These are phyloP conservation scores for Cyclotella distinguenda DNA, from an alignment of 108 stramenopile genomes.

Conservation along the genomic window DNA sequence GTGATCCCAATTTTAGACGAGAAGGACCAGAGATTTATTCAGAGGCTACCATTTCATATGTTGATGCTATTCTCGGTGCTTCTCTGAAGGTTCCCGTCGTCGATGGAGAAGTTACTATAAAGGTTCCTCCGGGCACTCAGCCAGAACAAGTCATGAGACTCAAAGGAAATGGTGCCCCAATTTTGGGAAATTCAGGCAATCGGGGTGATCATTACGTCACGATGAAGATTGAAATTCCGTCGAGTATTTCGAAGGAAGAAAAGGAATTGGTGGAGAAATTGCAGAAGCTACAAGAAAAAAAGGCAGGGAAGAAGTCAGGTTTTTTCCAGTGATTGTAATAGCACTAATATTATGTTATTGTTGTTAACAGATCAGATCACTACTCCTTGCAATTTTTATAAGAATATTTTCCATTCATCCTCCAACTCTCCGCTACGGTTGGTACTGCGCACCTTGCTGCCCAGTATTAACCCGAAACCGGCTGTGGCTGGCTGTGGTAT, in stretches of 20 bases:
- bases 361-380: neutral
- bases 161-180: conserved; percentile 90
- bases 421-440: no score
- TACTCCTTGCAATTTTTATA: no score
- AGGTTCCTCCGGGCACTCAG: conserved; percentile 96
- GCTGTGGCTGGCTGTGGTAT: no score
- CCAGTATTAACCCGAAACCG: no score
- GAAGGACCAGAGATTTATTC: conserved; percentile 95
- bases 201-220: conserved; percentile 97
- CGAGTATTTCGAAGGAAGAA: conserved; percentile 87
- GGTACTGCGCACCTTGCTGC: no score
- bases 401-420: no score
- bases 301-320: conserved; percentile 54
- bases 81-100: conserved; percentile 89
- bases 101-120: conserved; percentile 94
- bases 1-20: conserved; percentile 84
- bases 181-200: conserved; percentile 69
- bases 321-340: conserved; percentile 48
- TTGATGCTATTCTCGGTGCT: conserved; percentile 95
- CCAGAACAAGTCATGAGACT: conserved; percentile 95
- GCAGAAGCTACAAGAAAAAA: conserved; percentile 73
- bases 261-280: conserved; percentile 82
- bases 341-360: no score
- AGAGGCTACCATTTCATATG: conserved; percentile 81
- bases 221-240: conserved; percentile 94